Percentiles rank a stretch among this genome's conserved stretches.
phyloP scores from a whole-genome alignment of 177 flowering plant genomes.

The Vitis hybrid region DNA sequence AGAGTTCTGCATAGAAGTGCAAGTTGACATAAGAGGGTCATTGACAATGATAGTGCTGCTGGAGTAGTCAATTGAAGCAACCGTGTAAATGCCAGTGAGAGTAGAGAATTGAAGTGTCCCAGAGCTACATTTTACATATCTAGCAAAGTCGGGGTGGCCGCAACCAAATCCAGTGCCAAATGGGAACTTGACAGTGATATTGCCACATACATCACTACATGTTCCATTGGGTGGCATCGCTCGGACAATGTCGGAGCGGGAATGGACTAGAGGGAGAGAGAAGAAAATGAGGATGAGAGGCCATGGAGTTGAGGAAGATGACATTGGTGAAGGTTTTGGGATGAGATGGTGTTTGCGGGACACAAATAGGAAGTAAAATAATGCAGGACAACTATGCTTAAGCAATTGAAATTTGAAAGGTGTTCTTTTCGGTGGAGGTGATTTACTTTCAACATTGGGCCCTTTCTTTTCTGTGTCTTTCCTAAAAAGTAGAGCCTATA shows the following conservation, averaged over 20 bases:
- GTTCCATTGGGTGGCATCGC: constrained; percentile 21
- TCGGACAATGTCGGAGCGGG: constrained; percentile 9
- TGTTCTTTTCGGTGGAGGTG: constrained; percentile 28
- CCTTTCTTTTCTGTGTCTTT: constrained; percentile 1
- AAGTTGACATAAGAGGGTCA: constrained; percentile 71
- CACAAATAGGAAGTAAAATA: not conserved
- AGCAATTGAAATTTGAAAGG: constrained; percentile 5
- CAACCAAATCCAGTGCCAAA: constrained; percentile 65
- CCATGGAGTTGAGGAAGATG: constrained; percentile 4
- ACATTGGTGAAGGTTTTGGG: constrained; percentile 12
- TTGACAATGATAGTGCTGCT: constrained; percentile 30
- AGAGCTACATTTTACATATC: constrained; percentile 42
- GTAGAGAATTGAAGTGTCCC: constrained; percentile 49
- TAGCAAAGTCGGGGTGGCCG: constrained; percentile 59
- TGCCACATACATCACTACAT: constrained; percentile 45
- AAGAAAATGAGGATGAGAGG: constrained; percentile 10
- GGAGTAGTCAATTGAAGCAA: constrained; percentile 53
- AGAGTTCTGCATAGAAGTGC: constrained; percentile 66
- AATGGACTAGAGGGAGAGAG: constrained; percentile 7
- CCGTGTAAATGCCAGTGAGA: constrained; percentile 38
- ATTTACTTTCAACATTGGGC: constrained; percentile 12
- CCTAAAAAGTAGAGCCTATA: constrained; percentile 33
- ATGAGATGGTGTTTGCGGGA: not conserved
- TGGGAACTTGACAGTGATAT: constrained; percentile 47
- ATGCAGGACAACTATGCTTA: not conserved